These are phyloP conservation scores for Phaeosphaeria sp. DNA, from an alignment of 2,329 filamentous ascomycete genomes.

Conservation along the genomic window DNA sequence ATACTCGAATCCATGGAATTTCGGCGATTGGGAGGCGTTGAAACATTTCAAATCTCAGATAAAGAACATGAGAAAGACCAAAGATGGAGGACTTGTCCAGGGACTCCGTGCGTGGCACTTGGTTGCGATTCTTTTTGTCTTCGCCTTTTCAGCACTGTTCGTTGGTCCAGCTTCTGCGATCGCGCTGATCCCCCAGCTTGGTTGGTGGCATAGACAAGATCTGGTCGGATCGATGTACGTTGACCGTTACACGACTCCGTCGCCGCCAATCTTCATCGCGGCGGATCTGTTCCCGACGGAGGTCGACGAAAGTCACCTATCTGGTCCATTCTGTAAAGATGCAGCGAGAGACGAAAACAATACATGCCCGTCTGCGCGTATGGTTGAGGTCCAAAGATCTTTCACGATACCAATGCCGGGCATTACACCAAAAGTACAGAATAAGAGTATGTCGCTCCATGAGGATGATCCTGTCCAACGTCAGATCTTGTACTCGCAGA, in stretches of 20 bases:
- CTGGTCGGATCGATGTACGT: background rate
- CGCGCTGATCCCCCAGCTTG: background rate
- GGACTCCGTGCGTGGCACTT: background rate
- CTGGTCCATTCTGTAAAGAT: background rate
- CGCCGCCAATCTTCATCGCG: background rate
- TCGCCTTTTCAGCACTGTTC: background rate
- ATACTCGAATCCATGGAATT: background rate
- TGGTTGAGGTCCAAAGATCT: background rate
- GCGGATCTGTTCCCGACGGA: background rate
- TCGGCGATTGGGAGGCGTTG: background rate
- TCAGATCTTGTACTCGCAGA: background rate
- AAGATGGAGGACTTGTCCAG: background rate
- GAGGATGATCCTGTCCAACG: background rate
- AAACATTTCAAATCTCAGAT: background rate
- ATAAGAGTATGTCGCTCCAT: background rate
- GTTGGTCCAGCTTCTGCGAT: conserved; percentile 1
- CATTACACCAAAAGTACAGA: background rate
- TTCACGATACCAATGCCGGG: background rate
- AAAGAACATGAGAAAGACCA: background rate
- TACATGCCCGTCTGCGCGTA: background rate
- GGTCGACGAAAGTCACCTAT: background rate
- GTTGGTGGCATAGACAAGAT: background rate
- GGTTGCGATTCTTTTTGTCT: background rate
- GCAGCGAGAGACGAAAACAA: background rate
- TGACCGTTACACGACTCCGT: background rate